Conservation (phyloP, 352 stramenopile species). For the Phytophthora sp. region DNA sequence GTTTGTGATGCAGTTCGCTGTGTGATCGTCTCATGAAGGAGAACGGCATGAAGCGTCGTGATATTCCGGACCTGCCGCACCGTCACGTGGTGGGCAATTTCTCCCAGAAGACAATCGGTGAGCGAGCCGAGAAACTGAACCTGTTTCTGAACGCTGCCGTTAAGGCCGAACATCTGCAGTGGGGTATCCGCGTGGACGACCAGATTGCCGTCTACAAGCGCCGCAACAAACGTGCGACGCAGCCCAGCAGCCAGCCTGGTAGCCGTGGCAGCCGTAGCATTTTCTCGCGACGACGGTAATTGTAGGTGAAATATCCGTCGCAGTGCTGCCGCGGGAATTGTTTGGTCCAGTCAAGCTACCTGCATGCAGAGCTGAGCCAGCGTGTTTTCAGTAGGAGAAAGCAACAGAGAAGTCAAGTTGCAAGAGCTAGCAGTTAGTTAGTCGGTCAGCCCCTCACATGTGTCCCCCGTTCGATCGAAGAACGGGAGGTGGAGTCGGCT, state of each 20-base stretch:
- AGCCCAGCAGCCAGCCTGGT: conserved; percentile 41
- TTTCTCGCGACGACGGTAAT: conserved; percentile 79
- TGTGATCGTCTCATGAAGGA: conserved; percentile 89
- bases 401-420: conserved; percentile 27
- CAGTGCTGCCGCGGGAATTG: conserved; percentile 17
- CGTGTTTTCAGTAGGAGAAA: conserved; percentile 39
- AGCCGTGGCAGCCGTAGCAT: conserved; percentile 59
- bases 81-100: conserved; percentile 88
- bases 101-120: conserved; percentile 78
- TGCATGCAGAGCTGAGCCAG: conserved; percentile 28
- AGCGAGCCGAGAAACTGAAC: conserved; percentile 89
- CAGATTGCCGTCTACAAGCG: conserved; percentile 91
- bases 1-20: conserved; percentile 52
- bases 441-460: conserved; percentile 22
- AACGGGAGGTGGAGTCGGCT: conserved; percentile 24
- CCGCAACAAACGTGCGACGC: conserved; percentile 72
- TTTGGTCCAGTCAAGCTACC: conserved; percentile 35
- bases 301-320: conserved; percentile 27
- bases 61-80: conserved; percentile 86
- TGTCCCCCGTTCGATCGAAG: conserved; percentile 31
- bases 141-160: conserved; percentile 79
- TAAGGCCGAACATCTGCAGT: conserved; percentile 84
- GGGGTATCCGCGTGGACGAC: conserved; percentile 89
- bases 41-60: conserved; percentile 78
- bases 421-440: conserved; percentile 23